phyloP scores from a whole-genome alignment of 192 early-diverging fungal genomes.

The Powellomyces hirtus region DNA sequence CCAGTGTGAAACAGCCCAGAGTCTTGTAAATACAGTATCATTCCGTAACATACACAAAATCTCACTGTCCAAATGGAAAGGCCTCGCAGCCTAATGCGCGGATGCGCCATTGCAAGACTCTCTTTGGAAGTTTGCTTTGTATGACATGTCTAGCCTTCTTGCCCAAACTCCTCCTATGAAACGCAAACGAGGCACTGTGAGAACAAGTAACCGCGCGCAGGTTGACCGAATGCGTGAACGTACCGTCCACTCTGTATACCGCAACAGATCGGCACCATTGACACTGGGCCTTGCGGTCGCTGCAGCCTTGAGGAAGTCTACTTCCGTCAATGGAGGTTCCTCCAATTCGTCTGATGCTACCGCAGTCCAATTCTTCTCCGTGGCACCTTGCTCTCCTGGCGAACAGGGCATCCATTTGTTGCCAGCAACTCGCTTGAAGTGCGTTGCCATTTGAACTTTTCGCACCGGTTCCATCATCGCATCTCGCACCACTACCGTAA shows the following conservation, averaged over 20 bases:
- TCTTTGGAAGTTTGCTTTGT: no score
- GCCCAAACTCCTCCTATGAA: conserved; percentile 40
- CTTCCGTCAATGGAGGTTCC: conserved; percentile 83
- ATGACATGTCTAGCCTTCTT: conserved; percentile 48
- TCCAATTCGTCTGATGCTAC: conserved; percentile 80
- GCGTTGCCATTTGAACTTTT: conserved; percentile 91
- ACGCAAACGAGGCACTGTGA: background rate
- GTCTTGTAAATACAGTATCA: no score
- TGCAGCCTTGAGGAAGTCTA: conserved; percentile 85
- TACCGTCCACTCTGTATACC: conserved; percentile 87
- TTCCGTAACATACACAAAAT: no score
- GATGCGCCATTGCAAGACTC: no score
- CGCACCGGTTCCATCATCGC: conserved; percentile 97
- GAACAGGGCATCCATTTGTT: conserved; percentile 90
- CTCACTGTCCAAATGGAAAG: no score
- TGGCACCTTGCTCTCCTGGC: conserved; percentile 82
- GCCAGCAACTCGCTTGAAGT: conserved; percentile 75
- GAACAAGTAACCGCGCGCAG: background rate
- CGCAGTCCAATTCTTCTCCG: conserved; percentile 87
- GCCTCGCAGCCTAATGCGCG: no score
- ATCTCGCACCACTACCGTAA: conserved; percentile 90
- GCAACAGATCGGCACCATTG: conserved; percentile 73
- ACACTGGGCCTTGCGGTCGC: conserved; percentile 77
- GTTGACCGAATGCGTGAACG: conserved; percentile 59
- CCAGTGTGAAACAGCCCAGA: no score